phyloP scores from a whole-genome alignment of 305 asterid genomes.

The Fraxinus greggii region DNA sequence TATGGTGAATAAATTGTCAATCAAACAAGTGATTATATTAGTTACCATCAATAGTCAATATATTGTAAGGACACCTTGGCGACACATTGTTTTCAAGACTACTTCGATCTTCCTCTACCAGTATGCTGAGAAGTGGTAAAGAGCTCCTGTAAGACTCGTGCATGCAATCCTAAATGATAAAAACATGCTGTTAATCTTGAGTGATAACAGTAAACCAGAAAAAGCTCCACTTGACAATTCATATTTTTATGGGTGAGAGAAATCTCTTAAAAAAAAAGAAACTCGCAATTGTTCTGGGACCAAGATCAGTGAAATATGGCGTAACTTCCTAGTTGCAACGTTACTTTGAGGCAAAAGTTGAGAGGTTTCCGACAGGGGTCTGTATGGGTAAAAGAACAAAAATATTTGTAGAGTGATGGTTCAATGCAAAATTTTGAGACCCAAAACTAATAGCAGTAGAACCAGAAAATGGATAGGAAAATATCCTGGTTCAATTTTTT shows the following conservation, averaged over 20 bases:
- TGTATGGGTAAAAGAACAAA: neutral
- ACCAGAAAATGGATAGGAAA: neutral
- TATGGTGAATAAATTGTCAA: constrained; percentile 7
- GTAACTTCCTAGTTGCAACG: constrained; percentile 4
- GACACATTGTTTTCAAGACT: constrained; percentile 76
- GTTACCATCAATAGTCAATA: constrained; percentile 71
- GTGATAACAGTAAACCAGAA: neutral
- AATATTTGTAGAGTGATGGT: neutral
- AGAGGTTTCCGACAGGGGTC: neutral
- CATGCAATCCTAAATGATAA: constrained; percentile 69
- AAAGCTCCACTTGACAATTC: constrained; percentile 5
- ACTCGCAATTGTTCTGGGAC: neutral
- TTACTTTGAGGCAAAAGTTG: constrained; percentile 12
- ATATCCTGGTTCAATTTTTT: neutral
- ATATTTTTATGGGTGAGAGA: neutral
- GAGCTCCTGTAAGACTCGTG: constrained; percentile 70
- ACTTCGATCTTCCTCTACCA: constrained; percentile 76
- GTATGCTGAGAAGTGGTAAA: constrained; percentile 67
- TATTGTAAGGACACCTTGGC: constrained; percentile 55
- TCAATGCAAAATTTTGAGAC: neutral
- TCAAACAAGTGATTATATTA: constrained; percentile 15
- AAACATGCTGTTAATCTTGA: neutral
- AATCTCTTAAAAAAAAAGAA: constrained; percentile 2
- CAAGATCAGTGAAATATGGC: neutral
- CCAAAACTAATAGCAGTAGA: neutral